Base-by-base conservation (phyloP, 2,329 filamentous ascomycete species). In the Verticillium zaregamsianum region DNA sequence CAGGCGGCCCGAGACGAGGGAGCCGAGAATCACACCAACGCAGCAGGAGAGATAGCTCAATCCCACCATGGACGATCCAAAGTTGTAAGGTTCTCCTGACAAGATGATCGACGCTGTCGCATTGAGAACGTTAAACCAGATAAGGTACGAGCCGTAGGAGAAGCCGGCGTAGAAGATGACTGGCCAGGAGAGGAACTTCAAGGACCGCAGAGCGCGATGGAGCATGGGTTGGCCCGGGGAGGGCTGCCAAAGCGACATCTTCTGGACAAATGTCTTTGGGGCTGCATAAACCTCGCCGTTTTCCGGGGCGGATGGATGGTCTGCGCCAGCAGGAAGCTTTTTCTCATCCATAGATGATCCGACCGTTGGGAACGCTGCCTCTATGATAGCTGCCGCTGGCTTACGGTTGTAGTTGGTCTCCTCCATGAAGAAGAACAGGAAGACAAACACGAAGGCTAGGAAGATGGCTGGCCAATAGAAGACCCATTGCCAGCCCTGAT, bases 341-440 rank as follows among this genome's bases (percentile, higher is more conserved):
- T n/a, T n/a, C n/a, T n/a, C n/a, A 7, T 49, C 40, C 3, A 49
- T 49, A 7, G n/a, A 20, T 8, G 6, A 0, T 15, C n/a, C 40
- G 9, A n/a, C n/a, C 6, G n/a, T 17, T n/a, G n/a, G n/a, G n/a
- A n/a, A n/a, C n/a, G n/a, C n/a, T 20, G 5, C n/a, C 11, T 49
- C n/a, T 49, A 6, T 23, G 17, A 8, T 11, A 14, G 25, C 63
- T 17, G 39, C 54, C 37, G 57, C 60, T 2, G 37, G 9, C 33
- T 31, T 57, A 5, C 80, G 74, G 54, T 77, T 72, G 65, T 87
- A 88, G 15, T 80, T 80, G 7, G 84, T 85, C 68, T 88, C 85
- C 65, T 87, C 85, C 63, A 86, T 82, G 66, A 87, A 82, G 62
- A 87, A 73, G 67, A 87, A 85, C 0, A 79, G 62, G 37, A 79